Conservation (phyloP, 306 rosid species). For the Prosopis cineraria region DNA sequence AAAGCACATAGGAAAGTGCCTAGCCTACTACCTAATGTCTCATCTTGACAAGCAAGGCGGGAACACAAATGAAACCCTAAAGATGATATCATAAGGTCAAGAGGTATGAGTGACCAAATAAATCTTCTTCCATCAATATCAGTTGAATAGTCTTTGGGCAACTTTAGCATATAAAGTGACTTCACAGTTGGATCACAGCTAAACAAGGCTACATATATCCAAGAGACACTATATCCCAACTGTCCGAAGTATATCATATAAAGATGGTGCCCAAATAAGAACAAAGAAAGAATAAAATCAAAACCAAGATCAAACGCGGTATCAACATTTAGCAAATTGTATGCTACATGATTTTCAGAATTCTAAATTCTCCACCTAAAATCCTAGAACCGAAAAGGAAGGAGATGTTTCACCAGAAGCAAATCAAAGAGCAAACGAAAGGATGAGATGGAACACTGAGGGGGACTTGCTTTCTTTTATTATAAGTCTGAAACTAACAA, state of each 20-base stretch:
- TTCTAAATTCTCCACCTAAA: conserved; percentile 7
- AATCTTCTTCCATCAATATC: conserved; percentile 9
- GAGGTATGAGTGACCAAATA: conserved; percentile 28
- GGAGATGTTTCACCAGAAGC: not conserved
- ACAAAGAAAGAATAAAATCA: not conserved
- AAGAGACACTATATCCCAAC: not conserved
- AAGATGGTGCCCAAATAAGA: not conserved
- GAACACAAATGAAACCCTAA: conserved; percentile 28
- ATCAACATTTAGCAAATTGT: not conserved
- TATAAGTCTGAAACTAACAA: conserved; percentile 18
- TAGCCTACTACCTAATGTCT: conserved; percentile 35
- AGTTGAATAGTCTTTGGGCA: conserved; percentile 17
- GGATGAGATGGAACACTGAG: not conserved
- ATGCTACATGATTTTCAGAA: conserved; percentile 9
- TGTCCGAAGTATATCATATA: not conserved
- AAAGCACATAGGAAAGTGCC: conserved; percentile 40
- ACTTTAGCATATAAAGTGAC: not conserved
- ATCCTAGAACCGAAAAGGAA: conserved; percentile 5
- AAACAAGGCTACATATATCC: conserved; percentile 24
- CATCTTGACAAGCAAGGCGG: conserved; percentile 34
- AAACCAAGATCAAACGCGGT: conserved; percentile 9
- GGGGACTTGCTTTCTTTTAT: not conserved
- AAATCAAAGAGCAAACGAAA: not conserved
- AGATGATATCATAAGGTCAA: conserved; percentile 5
- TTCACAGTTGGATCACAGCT: conserved; percentile 12